Conservation (phyloP, 1,139 yeast species). For the Oligophagozyma castellii region DNA sequence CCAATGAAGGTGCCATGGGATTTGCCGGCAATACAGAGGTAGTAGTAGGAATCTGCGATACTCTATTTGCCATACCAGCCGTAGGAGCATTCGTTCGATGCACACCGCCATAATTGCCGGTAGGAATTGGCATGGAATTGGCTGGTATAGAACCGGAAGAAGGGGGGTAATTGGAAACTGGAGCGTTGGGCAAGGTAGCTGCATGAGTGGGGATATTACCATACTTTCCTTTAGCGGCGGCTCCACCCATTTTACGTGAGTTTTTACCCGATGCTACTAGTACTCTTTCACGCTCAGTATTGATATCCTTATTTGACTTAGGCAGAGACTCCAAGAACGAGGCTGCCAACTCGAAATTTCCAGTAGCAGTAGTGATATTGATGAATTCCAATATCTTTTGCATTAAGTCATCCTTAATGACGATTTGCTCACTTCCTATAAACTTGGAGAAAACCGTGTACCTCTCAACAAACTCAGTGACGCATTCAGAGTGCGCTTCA, state of each 20-base stretch:
- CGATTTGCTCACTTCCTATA: constrained; percentile 30
- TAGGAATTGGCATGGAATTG: too few species aligned
- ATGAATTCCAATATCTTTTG: constrained; percentile 50
- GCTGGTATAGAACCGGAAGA: too few species aligned
- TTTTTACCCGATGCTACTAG: constrained; percentile 38
- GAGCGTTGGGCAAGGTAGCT: constrained; percentile 1
- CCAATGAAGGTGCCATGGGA: not conserved
- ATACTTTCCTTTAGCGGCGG: not conserved
- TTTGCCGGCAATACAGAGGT: constrained; percentile 3
- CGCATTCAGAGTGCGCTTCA: constrained; percentile 74
- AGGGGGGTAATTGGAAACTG: not conserved
- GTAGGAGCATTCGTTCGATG: too few species aligned
- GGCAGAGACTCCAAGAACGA: constrained; percentile 61
- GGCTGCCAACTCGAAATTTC: constrained; percentile 72
- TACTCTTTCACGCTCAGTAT: constrained; percentile 67
- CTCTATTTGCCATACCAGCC: too few species aligned
- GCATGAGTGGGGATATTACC: not conserved
- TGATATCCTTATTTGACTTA: constrained; percentile 42
- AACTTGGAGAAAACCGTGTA: constrained; percentile 60
- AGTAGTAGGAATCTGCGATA: constrained; percentile 9
- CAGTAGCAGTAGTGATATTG: constrained; percentile 65
- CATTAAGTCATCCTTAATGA: constrained; percentile 25
- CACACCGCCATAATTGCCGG: too few species aligned
- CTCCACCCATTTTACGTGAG: not conserved
- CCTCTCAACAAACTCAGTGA: constrained; percentile 74